phyloP scores from a whole-genome alignment of 2,329 filamentous ascomycete genomes.

The Colletotrichum ledebouriae region DNA sequence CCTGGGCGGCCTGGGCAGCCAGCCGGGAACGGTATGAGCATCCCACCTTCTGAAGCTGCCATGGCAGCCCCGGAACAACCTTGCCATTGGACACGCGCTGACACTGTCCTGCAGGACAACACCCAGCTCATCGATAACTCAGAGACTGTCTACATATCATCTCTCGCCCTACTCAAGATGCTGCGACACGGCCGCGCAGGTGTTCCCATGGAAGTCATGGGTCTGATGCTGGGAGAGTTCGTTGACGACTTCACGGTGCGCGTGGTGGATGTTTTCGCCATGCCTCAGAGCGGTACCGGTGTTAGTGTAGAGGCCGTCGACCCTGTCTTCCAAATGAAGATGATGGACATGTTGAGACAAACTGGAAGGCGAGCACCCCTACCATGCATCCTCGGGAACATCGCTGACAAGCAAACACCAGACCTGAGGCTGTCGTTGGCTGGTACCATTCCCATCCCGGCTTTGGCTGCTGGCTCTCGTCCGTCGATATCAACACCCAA shows the following conservation, averaged over 20 bases:
- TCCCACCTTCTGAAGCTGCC: constrained; percentile 35
- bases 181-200: constrained; percentile 95
- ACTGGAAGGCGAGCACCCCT: constrained; percentile 81
- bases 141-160: constrained; percentile 99
- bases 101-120: constrained; percentile 75
- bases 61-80: constrained; percentile 16
- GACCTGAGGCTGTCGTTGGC: constrained; percentile 95
- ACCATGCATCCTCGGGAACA: constrained; percentile 10
- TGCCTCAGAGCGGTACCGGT: constrained; percentile 98
- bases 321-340: constrained; percentile 99
- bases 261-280: constrained; percentile 98
- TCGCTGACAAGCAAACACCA: constrained; percentile 53
- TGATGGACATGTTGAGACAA: constrained; percentile 99
- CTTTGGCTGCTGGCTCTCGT: constrained; percentile 99
- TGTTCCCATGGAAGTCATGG: constrained; percentile 99
- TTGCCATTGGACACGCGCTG: background rate
- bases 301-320: constrained; percentile 99
- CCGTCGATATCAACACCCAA: constrained; percentile 99
- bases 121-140: constrained; percentile 96
- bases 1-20: constrained; percentile 73
- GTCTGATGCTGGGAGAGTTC: constrained; percentile 98
- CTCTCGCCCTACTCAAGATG: constrained; percentile 97
- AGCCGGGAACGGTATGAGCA: constrained; percentile 71
- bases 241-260: constrained; percentile 99
- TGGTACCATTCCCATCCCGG: constrained; percentile 99